Conservation (phyloP, 495 filamentous ascomycete genomes). For the Penicillium subrubescens region DNA sequence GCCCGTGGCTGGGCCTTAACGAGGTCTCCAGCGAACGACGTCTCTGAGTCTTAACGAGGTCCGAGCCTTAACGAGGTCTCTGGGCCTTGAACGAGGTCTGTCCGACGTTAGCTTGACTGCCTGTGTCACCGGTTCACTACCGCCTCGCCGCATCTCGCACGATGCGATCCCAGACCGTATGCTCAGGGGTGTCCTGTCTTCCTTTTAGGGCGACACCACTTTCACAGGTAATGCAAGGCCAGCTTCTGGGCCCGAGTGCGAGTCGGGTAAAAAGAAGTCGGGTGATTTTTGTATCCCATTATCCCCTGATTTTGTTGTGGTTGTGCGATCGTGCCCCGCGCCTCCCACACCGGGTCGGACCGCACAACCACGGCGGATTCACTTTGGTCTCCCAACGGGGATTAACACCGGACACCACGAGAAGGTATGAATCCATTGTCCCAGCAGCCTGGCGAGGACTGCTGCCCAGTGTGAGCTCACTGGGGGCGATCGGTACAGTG, state of each 20-base stretch:
- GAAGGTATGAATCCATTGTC: too few relatives aligned
- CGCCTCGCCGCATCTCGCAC: too few relatives aligned
- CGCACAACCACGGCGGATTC: neutral
- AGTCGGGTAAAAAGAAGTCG: neutral
- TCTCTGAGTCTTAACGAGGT: slow-evolving; percentile 19
- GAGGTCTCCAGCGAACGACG: slow-evolving; percentile 10
- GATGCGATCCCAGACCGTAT: too few relatives aligned
- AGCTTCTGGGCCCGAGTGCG: neutral
- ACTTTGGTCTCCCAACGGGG: neutral
- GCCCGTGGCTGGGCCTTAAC: slow-evolving; percentile 21
- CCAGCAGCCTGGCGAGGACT: too few relatives aligned
- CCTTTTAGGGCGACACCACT: too few relatives aligned
- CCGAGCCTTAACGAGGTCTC: slow-evolving; percentile 19
- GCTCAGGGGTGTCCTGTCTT: too few relatives aligned
- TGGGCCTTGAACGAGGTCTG: slow-evolving; percentile 20
- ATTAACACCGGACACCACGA: too few relatives aligned
- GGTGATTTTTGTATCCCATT: neutral
- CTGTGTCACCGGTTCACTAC: too few relatives aligned
- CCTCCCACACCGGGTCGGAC: neutral
- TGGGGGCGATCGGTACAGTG: too few relatives aligned
- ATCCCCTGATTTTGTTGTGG: neutral
- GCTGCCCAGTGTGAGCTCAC: too few relatives aligned
- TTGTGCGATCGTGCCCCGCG: neutral
- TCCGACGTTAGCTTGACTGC: too few relatives aligned
- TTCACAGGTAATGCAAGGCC: slow-evolving; percentile 4